Evolutionary conservation across 148 eudicot genomes (phyloP), one percentile per base, ranked within the genome.

Genomic region (Chenopodium formosanum): DNA sequence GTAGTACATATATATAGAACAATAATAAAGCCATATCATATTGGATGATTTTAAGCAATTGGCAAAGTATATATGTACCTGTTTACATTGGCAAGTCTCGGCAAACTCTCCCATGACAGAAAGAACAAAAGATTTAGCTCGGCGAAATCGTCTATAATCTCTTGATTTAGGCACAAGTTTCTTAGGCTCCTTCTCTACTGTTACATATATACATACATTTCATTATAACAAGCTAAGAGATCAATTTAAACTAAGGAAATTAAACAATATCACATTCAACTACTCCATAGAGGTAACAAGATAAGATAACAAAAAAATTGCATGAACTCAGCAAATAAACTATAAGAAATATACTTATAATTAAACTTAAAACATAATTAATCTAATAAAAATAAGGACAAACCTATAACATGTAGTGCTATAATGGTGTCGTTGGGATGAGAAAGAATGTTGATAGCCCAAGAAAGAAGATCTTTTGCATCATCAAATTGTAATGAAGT

Each of bases 81-180:
- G 91, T 78, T 85, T 91, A 65, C 80, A 82, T 48, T 84, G 91
- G 79, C 97, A 93, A 19, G 84, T 76, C 74, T 81, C 83, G 58
- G 94, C 85, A 86, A 95, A 90, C 63, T 93, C 97, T 44, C 90
- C 96, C 94, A 91, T 86, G 44, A 86, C 86, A 52, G 92, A 89
- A 70, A 95, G 88, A 32, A 89, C 91, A 81, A 84, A 92, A 4
- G 96, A 87, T 82, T 91, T 92, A 17, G 98, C 95, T 53, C 81
- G 86, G 7, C 92, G 91, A 81, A 84, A 83, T 50, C 79, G 85
- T 63, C 86, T 90, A 71, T 86, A 89, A 7, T 87, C 80, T 87
- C 83, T 85, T 79, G 91, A 79, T 23, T 75, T 83, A 27, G 85
- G 80, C 34, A 67, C 62, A 34, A 80, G 86, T 71, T 82, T 92